A percentile compares a stretch with the other conserved stretches of the same genome.
phyloP scores from a whole-genome alignment of 2,329 filamentous ascomycete species.

The Calycina herbarum region DNA sequence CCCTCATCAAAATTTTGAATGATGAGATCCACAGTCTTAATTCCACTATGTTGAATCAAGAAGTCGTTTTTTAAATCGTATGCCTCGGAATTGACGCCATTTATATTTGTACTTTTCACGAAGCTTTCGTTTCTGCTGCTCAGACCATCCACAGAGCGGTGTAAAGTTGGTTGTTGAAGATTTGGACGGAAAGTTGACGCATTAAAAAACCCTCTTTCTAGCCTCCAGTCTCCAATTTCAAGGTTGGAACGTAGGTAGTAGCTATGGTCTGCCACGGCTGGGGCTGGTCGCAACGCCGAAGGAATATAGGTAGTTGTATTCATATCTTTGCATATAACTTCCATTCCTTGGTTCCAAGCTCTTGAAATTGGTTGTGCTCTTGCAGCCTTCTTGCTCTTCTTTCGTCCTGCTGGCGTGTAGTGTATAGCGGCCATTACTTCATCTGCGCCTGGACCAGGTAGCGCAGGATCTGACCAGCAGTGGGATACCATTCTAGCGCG shows the following conservation, averaged over 20 bases:
- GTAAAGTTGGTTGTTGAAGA: constrained; percentile 48
- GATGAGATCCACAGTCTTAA: constrained; percentile 68
- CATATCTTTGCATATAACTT: constrained; percentile 35
- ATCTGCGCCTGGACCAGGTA: constrained; percentile 44
- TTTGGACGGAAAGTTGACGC: constrained; percentile 53
- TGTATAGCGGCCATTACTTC: constrained; percentile 51
- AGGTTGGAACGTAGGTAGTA: constrained; percentile 59
- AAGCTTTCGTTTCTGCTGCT: constrained; percentile 47
- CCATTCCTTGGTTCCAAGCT: constrained; percentile 46
- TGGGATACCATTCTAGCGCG: constrained; percentile 61
- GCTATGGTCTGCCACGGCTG: constrained; percentile 49
- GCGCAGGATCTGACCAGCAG: constrained; percentile 56
- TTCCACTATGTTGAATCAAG: constrained; percentile 61
- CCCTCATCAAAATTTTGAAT: constrained; percentile 75
- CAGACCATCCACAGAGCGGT: constrained; percentile 50
- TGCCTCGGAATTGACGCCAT: constrained; percentile 53
- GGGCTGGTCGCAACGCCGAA: constrained; percentile 44
- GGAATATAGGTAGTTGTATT: constrained; percentile 48
- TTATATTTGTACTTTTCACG: constrained; percentile 43
- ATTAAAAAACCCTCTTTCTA: constrained; percentile 61
- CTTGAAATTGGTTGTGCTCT: constrained; percentile 33
- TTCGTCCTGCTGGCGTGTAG: constrained; percentile 39
- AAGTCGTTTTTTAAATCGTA: constrained; percentile 49
- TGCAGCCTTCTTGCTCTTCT: constrained; percentile 13
- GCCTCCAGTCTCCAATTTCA: constrained; percentile 57